Percentiles rank a stretch among this genome's conserved stretches.
Conservation (phyloP, 352 stramenopile genomes). For the Bremia lactucae region DNA sequence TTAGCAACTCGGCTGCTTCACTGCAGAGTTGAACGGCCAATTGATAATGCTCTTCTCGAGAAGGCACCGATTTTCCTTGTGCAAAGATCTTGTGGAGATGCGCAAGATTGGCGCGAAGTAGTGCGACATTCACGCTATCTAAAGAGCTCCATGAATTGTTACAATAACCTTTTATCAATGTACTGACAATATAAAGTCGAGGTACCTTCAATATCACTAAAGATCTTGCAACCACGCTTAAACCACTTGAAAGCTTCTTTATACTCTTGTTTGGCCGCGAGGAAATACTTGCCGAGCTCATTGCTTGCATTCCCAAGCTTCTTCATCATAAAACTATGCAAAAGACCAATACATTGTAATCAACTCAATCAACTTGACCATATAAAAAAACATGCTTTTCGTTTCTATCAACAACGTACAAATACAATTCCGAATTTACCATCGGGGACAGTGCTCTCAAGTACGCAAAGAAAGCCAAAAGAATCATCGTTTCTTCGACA, state of each 20-base stretch:
- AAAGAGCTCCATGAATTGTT: not conserved
- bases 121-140: conserved; percentile 73
- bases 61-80: conserved; percentile 26
- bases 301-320: conserved; percentile 83
- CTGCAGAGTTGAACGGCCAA: conserved; percentile 51
- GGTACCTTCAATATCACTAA: conserved; percentile 71
- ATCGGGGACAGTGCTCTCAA: conserved; percentile 45
- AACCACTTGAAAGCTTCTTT: conserved; percentile 66
- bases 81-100: conserved; percentile 82
- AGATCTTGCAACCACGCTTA: conserved; percentile 65
- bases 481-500: conserved; percentile 24
- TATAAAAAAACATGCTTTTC: too few relatives aligned
- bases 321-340: conserved; percentile 67
- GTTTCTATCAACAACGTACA: conserved; percentile 46
- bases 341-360: conserved; percentile 5
- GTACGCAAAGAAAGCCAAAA: conserved; percentile 58
- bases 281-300: conserved; percentile 67
- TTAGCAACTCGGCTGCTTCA: conserved; percentile 50
- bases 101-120: conserved; percentile 70
- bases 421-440: conserved; percentile 70
- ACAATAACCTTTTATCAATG: not conserved
- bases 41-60: conserved; percentile 45
- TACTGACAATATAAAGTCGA: not conserved
- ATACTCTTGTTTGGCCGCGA: conserved; percentile 32
- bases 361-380: not conserved